These are phyloP conservation scores for Aspergillus ostianus DNA, from an alignment of 495 filamentous ascomycete genomes.

Conservation along the genomic window DNA sequence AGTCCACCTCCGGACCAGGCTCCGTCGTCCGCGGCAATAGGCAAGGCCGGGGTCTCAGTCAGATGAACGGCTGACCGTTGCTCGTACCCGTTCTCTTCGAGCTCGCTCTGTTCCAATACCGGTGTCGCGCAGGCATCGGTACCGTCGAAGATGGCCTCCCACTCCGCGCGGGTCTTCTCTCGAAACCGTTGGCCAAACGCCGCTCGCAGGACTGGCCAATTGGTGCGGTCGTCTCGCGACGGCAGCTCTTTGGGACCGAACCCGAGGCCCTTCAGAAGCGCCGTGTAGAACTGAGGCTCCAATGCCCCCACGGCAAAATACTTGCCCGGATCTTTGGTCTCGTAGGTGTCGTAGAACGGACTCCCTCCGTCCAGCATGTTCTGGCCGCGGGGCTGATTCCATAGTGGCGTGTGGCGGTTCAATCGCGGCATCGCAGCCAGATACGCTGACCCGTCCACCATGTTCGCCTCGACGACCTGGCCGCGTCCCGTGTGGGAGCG, in stretches of 20 bases:
- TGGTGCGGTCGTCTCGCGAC: slow-evolving; percentile 49
- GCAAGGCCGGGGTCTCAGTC: slow-evolving; percentile 58
- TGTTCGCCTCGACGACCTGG: slow-evolving; percentile 91
- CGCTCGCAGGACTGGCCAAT: slow-evolving; percentile 63
- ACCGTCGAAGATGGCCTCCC: slow-evolving; percentile 82
- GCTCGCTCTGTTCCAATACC: slow-evolving; percentile 70
- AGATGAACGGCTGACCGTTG: slow-evolving; percentile 75
- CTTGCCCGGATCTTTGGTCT: slow-evolving; percentile 71
- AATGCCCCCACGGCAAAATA: slow-evolving; percentile 91
- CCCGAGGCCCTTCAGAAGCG: slow-evolving; percentile 62
- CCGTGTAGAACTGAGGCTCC: slow-evolving; percentile 79
- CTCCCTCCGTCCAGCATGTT: slow-evolving; percentile 82
- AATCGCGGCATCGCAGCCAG: slow-evolving; percentile 75
- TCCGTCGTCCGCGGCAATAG: slow-evolving; percentile 56
- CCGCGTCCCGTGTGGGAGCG: slow-evolving; percentile 59
- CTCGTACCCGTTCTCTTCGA: slow-evolving; percentile 66
- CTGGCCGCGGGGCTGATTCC: slow-evolving; percentile 61
- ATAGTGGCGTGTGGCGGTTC: slow-evolving; percentile 53
- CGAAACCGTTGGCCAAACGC: slow-evolving; percentile 65
- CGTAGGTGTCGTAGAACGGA: slow-evolving; percentile 86
- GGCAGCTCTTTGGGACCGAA: slow-evolving; percentile 55
- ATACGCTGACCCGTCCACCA: slow-evolving; percentile 87
- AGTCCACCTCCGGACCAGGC: slow-evolving; percentile 63
- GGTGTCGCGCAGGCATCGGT: slow-evolving; percentile 92
- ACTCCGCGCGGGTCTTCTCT: slow-evolving; percentile 72